A percentile compares a stretch with the other conserved stretches of the same genome.
phyloP scores from a whole-genome alignment of 208 protist genomes.

The Trypanosoma lewisi region DNA sequence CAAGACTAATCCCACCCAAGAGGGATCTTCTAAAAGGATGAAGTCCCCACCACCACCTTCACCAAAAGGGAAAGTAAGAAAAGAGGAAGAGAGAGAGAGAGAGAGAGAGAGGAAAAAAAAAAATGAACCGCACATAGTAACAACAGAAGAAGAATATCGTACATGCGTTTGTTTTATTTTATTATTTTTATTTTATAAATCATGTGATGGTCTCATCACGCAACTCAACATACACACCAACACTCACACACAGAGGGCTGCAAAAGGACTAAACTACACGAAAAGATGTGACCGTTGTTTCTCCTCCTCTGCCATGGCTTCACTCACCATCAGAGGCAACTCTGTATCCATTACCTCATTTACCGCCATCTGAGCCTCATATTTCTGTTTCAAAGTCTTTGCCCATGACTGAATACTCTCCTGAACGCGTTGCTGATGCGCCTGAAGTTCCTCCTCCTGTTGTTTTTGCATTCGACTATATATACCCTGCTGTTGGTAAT shows the following conservation, averaged over 20 bases:
- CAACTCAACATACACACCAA: conserved; percentile 9
- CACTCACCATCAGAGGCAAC: conserved; percentile 59
- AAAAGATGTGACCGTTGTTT: conserved; percentile 33
- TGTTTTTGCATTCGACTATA: conserved; percentile 36
- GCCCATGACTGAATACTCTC: conserved; percentile 45
- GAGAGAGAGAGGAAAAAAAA: no score
- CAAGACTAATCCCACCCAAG: neutral
- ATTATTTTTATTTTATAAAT: no score
- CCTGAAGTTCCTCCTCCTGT: conserved; percentile 44
- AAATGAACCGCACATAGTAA: no score
- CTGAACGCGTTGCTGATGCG: conserved; percentile 36
- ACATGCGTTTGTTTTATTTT: no score
- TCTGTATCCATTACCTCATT: conserved; percentile 71
- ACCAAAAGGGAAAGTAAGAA: no score
- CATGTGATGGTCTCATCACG: no score
- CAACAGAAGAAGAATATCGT: no score
- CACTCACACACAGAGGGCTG: neutral
- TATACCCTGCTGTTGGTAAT: conserved; percentile 37
- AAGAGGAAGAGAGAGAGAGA: no score
- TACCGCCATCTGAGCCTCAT: conserved; percentile 50
- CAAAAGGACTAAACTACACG: conserved; percentile 8
- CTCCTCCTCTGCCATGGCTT: conserved; percentile 76
- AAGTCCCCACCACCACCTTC: neutral
- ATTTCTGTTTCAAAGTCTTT: conserved; percentile 46
- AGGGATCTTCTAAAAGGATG: neutral